These are phyloP conservation scores for Boechera stricta DNA, from an alignment of 345 rosid species.

Conservation along the genomic window DNA sequence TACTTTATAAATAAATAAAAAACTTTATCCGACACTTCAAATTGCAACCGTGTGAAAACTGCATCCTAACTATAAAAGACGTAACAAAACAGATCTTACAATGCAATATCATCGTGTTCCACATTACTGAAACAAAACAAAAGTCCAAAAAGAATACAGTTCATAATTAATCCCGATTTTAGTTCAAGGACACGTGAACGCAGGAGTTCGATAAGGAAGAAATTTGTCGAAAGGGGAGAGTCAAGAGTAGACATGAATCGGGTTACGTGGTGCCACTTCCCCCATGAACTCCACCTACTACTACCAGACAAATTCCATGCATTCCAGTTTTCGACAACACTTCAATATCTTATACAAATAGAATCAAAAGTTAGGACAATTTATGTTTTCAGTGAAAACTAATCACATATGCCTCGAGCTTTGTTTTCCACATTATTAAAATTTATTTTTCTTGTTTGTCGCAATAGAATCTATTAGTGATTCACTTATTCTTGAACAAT, in stretches of 20 bases:
- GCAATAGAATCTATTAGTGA: neutral
- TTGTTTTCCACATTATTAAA: neutral
- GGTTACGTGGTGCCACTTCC: constrained; percentile 33
- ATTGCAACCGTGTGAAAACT: too few species aligned
- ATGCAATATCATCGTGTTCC: neutral
- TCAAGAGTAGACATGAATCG: constrained; percentile 19
- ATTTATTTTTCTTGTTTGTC: neutral
- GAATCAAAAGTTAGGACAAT: neutral
- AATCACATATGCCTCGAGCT: neutral
- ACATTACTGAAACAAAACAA: neutral
- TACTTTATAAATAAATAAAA: too few species aligned
- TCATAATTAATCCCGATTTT: neutral
- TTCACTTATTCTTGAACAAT: neutral
- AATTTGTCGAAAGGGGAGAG: constrained; percentile 7
- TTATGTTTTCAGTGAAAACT: neutral
- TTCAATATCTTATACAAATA: neutral
- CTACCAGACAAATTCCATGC: constrained; percentile 35
- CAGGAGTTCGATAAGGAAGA: constrained; percentile 6
- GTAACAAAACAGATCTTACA: too few species aligned
- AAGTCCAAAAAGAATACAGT: neutral
- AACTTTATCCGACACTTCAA: too few species aligned
- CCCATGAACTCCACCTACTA: constrained; percentile 37
- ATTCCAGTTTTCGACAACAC: constrained; percentile 15
- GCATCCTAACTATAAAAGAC: too few species aligned
- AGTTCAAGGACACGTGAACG: constrained; percentile 36